Percentiles rank a stretch among this genome's conserved stretches.
Conservation (phyloP, 108 stramenopile genomes). For the Cylindrotheca fusiformis region DNA sequence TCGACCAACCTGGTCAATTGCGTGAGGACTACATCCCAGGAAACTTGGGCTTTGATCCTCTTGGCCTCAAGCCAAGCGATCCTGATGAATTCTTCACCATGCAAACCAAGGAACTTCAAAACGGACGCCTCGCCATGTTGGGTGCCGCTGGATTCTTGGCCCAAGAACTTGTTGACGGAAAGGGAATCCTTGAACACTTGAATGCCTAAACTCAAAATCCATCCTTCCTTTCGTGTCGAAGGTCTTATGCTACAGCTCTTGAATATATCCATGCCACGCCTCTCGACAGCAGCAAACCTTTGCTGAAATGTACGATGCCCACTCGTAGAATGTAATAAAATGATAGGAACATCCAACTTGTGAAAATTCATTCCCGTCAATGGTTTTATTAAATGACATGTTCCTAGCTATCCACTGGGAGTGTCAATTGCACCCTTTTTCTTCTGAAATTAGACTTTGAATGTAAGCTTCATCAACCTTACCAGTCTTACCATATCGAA, state of each 20-base stretch:
- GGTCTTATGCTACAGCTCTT: too few relatives aligned
- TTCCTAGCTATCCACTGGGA: too few relatives aligned
- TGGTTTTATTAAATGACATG: too few relatives aligned
- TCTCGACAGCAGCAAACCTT: too few relatives aligned
- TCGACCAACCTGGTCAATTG: slow-evolving; percentile 50
- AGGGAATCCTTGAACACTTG: slow-evolving; percentile 52
- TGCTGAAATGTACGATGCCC: too few relatives aligned
- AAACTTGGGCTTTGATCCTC: slow-evolving; percentile 83
- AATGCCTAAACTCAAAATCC: slow-evolving; percentile 10
- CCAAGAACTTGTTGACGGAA: slow-evolving; percentile 74
- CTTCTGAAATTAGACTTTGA: too few relatives aligned
- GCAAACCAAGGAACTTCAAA: slow-evolving; percentile 86
- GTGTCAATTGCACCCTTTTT: too few relatives aligned
- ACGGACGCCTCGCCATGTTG: slow-evolving; percentile 85
- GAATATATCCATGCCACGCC: too few relatives aligned
- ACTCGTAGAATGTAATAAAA: too few relatives aligned
- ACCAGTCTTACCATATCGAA: slow-evolving; percentile 55
- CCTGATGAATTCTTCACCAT: slow-evolving; percentile 53
- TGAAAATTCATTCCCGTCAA: too few relatives aligned
- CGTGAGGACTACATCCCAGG: slow-evolving; percentile 75
- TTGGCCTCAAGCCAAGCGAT: slow-evolving; percentile 67
- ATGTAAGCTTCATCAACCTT: slow-evolving; percentile 60
- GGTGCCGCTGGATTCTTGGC: slow-evolving; percentile 68
- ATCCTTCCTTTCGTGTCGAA: too few relatives aligned
- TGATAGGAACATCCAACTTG: too few relatives aligned